A percentile compares a stretch with the other conserved stretches of the same genome.
These are phyloP conservation scores for Clarireedia homoeocarpa DNA, from an alignment of 2,329 filamentous ascomycete species.

Conservation along the genomic window DNA sequence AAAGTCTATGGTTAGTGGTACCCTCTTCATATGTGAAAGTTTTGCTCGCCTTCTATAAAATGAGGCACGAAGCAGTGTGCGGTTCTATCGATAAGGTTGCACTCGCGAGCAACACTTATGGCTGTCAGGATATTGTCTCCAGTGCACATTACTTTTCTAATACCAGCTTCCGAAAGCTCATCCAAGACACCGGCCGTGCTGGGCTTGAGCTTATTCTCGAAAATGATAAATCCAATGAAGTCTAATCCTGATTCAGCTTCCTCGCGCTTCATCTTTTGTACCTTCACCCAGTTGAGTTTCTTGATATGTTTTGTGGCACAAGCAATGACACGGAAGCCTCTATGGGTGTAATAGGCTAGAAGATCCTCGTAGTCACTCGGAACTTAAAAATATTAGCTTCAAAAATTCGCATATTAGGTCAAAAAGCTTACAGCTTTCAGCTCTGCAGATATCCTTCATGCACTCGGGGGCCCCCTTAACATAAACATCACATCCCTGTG, in stretches of 20 bases:
- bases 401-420: background rate
- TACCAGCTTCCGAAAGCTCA: slow-evolving; percentile 75
- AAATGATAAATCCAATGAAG: slow-evolving; percentile 94
- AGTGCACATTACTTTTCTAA: slow-evolving; percentile 91
- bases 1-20: slow-evolving; percentile 8
- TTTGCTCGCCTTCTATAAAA: slow-evolving; percentile 60
- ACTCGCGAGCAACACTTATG: slow-evolving; percentile 90
- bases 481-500: slow-evolving; percentile 76
- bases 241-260: slow-evolving; percentile 79
- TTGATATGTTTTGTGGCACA: slow-evolving; percentile 84
- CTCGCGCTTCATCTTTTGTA: slow-evolving; percentile 83
- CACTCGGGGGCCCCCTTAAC: slow-evolving; percentile 96
- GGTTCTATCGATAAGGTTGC: slow-evolving; percentile 68
- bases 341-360: slow-evolving; percentile 84
- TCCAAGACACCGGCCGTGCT: slow-evolving; percentile 74
- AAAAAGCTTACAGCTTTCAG: slow-evolving; percentile 61
- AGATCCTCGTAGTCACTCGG: slow-evolving; percentile 86
- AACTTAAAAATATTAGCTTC: slow-evolving; percentile 38
- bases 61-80: slow-evolving; percentile 90
- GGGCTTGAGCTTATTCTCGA: slow-evolving; percentile 96
- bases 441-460: slow-evolving; percentile 85
- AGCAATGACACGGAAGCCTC: slow-evolving; percentile 92
- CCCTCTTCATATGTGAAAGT: background rate
- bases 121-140: slow-evolving; percentile 97
- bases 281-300: slow-evolving; percentile 87